These are phyloP conservation scores for Orbilia oligospora DNA, from an alignment of 2,329 filamentous ascomycete genomes.

Conservation along the genomic window DNA sequence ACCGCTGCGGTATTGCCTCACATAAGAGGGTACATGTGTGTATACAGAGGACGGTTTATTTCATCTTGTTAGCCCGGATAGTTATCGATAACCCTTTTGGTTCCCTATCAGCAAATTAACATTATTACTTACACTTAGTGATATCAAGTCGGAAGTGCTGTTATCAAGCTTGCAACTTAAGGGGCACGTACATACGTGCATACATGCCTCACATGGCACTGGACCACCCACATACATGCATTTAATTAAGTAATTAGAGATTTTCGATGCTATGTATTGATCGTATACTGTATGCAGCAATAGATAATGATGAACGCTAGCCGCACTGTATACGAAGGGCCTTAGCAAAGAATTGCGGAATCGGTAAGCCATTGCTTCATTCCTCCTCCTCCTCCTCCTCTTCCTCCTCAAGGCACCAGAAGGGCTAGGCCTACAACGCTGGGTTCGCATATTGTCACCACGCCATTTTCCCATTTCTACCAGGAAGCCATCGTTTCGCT, in stretches of 20 bases:
- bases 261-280: no score
- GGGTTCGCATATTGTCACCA: slow-evolving; percentile 40
- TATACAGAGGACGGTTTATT: no score
- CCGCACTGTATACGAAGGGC: slow-evolving; percentile 1
- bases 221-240: slow-evolving; percentile 1
- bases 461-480: slow-evolving; percentile 27
- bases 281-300: no score
- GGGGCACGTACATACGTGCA: no score
- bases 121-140: slow-evolving; percentile 26
- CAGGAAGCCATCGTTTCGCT: slow-evolving; percentile 36
- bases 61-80: background rate
- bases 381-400: background rate
- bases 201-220: slow-evolving; percentile 25
- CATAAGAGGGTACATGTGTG: no score
- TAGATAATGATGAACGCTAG: background rate
- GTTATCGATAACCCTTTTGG: slow-evolving; percentile 14
- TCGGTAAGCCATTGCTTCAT: slow-evolving; percentile 5
- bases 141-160: slow-evolving; percentile 38
- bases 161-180: no score
- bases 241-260: background rate
- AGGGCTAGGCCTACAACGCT: slow-evolving; percentile 37
- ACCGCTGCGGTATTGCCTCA: slow-evolving; percentile 32
- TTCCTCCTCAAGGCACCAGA: slow-evolving; percentile 48
- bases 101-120: slow-evolving; percentile 35
- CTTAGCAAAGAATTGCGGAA: slow-evolving; percentile 26